Evolutionary conservation across 805 yeast species (phyloP), one percentile per base, ranked within the genome.

Genomic region (Zygoascus biomembranicola): DNA sequence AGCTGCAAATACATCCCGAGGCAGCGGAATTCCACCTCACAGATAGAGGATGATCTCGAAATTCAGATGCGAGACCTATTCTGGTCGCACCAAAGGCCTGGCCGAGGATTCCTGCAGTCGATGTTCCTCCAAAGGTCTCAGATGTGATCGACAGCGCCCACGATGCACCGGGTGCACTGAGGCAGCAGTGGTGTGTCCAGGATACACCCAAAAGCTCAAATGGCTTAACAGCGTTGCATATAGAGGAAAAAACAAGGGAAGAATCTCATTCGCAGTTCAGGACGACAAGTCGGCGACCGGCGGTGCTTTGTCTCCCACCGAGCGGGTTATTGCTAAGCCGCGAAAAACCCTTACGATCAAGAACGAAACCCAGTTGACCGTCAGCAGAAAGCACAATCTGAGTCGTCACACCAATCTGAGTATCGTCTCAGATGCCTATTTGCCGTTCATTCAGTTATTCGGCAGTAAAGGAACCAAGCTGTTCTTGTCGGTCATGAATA

Each of bases 61-160:
- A 26, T 44, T 44, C 47, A 44, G 47, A n/a, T 44, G 47, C 32
- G 32, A 44, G 32, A 18, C 47, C 16, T 44, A 44, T 26, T 11
- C 47, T 23, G 18, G 18, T 9, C 14, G 31, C 8, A 44, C 47
- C 13, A 44, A 28, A 14, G 26, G 47, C 16, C 20, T 18, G 32
- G 47, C 47, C 5, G 31, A 19, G 11, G n/a, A 44, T 14, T 23
- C 47, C 16, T 44, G 47, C 10, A 18, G 31, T 14, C 31, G 20
- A 20, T 44, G 47, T 11, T 5, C 23, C 8, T 10, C 47, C 18
- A 11, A 19, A 20, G 32, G n/a, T 11, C 32, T 26, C 9, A 44
- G 26, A 19, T 44, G 47, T n/a, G 47, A 26, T 28, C 18, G 47
- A 28, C 47, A 44, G 47, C 47, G 47, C 9, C 47, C 47, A 5